Evolutionary conservation across 2,329 filamentous ascomycete genomes (phyloP).

Genomic region (Penicillium sp.): DNA sequence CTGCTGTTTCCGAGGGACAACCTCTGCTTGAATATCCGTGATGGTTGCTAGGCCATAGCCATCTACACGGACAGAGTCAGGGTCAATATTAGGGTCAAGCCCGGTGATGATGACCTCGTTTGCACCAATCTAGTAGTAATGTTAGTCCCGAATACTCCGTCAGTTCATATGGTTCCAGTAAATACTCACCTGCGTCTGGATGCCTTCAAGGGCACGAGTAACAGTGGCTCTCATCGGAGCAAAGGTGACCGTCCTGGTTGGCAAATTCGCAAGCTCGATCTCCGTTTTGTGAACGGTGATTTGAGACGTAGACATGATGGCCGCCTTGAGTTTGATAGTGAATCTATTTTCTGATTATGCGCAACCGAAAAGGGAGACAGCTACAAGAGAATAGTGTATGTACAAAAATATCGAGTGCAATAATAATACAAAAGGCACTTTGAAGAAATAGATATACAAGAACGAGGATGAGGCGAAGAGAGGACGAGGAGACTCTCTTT

Average conservation of each 20-base stretch:
- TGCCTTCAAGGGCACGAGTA: slow-evolving; percentile 54
- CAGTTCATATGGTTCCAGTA: background rate
- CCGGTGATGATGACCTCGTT: slow-evolving; percentile 57
- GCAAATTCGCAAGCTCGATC: slow-evolving; percentile 53
- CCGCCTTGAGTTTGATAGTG: too few species aligned
- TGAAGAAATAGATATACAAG: too few species aligned
- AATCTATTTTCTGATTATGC: background rate
- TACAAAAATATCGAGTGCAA: too few species aligned
- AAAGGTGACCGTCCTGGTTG: slow-evolving; percentile 60
- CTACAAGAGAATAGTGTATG: background rate
- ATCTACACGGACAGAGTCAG: slow-evolving; percentile 58
- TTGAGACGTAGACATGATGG: slow-evolving; percentile 7
- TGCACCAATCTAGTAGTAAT: slow-evolving; percentile 42
- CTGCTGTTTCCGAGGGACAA: slow-evolving; percentile 52
- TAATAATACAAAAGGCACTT: too few species aligned
- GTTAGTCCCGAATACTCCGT: background rate
- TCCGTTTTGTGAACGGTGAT: slow-evolving; percentile 18
- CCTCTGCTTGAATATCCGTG: slow-evolving; percentile 60
- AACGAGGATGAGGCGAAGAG: too few species aligned
- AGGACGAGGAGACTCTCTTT: too few species aligned
- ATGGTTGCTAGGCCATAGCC: slow-evolving; percentile 57
- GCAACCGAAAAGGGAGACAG: background rate
- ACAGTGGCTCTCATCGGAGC: slow-evolving; percentile 61
- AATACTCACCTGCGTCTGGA: slow-evolving; percentile 44
- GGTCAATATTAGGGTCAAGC: slow-evolving; percentile 51